phyloP scores from a whole-genome alignment of 202 grass and related monocot genomes.

The Bolboschoenoplectus hybrid region DNA sequence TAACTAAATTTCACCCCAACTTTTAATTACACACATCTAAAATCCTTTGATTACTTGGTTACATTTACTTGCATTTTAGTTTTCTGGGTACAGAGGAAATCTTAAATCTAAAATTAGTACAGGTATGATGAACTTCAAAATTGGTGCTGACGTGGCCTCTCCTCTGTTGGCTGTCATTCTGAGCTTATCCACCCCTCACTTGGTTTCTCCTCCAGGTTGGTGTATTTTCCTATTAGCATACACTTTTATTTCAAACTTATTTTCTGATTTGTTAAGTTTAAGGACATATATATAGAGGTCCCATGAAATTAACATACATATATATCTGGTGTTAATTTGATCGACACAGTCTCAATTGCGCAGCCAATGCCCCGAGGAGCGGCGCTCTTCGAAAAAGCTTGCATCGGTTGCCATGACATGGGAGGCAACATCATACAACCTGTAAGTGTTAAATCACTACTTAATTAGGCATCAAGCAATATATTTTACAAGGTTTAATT shows the following conservation, averaged over 20 bases:
- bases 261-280: neutral
- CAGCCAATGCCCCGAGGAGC: constrained; percentile 59
- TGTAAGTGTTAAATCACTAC: constrained; percentile 46
- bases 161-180: constrained; percentile 50
- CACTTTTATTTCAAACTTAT: neutral
- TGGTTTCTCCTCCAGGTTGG: constrained; percentile 47
- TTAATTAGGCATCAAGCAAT: neutral
- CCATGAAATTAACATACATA: neutral
- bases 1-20: neutral
- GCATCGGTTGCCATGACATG: constrained; percentile 94
- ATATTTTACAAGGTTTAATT: neutral
- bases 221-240: no score
- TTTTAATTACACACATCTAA: neutral
- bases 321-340: neutral
- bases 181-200: constrained; percentile 39
- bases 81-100: neutral
- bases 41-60: neutral
- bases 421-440: constrained; percentile 91
- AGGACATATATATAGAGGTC: neutral
- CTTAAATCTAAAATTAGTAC: neutral
- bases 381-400: constrained; percentile 71
- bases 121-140: constrained; percentile 16
- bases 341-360: constrained; percentile 42
- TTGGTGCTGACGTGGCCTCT: constrained; percentile 25
- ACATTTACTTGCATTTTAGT: neutral